These are phyloP conservation scores for Alternaria hordeiaustralica DNA, from an alignment of 2,329 filamentous ascomycete genomes.

Conservation along the genomic window DNA sequence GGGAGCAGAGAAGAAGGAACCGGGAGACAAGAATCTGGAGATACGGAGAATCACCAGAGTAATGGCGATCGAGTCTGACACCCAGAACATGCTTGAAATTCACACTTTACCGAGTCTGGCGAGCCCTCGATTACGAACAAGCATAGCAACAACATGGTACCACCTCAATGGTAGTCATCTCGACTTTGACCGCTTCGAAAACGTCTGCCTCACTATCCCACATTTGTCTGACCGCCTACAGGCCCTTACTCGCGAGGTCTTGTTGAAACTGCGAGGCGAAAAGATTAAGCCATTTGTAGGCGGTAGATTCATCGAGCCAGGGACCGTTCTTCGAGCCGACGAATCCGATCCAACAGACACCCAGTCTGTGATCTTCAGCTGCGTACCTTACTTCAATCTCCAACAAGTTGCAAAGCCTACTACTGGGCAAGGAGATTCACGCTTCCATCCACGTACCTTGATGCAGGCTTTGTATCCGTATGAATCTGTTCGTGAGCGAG, in stretches of 20 bases:
- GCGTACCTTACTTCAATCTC: conserved; percentile 36
- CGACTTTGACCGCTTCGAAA: conserved; percentile 35
- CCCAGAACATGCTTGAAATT: conserved; percentile 27
- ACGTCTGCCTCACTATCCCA: conserved; percentile 30
- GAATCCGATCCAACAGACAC: conserved; percentile 24
- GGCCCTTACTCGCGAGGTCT: conserved; percentile 19
- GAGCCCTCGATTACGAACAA: conserved; percentile 8
- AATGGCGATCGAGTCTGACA: conserved; percentile 18
- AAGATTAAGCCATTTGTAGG: conserved; percentile 31
- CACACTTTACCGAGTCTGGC: conserved; percentile 31
- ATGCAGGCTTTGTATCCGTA: conserved; percentile 44
- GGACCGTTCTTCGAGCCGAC: conserved; percentile 40
- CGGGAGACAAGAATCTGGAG: conserved; percentile 23
- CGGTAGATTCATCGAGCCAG: conserved; percentile 45
- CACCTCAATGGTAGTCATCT: conserved; percentile 30
- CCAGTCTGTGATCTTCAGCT: conserved; percentile 39
- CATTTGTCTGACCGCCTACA: conserved; percentile 23
- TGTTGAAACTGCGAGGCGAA: conserved; percentile 34
- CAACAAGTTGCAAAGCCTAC: conserved; percentile 8
- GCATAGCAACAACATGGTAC: conserved; percentile 32
- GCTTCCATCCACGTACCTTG: conserved; percentile 32
- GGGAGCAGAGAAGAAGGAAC: neutral
- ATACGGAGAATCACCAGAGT: conserved; percentile 35
- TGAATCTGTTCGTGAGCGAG: conserved; percentile 38
- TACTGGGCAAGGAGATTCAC: conserved; percentile 4